These are phyloP conservation scores for Plasmodium malariae DNA, from an alignment of 169 alveolate species.

Conservation along the genomic window DNA sequence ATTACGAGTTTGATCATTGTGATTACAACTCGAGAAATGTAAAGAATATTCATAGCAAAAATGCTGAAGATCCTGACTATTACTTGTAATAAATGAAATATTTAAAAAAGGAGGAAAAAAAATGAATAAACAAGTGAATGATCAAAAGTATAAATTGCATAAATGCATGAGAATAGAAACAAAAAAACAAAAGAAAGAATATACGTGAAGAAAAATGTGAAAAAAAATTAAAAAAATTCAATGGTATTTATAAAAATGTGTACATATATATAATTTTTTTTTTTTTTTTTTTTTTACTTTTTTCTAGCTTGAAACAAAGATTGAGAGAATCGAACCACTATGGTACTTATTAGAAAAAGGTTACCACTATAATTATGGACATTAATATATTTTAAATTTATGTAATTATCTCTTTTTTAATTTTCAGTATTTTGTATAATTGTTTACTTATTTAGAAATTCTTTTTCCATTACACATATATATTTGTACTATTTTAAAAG, in stretches of 20 bases:
- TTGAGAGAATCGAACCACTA: conserved; percentile 44
- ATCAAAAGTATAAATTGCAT: not conserved
- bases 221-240: not conserved
- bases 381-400: not conserved
- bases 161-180: not conserved
- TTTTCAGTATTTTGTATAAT: not conserved
- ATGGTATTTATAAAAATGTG: not conserved
- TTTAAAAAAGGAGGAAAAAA: conserved; percentile 5
- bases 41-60: conserved; percentile 41
- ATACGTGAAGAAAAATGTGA: not conserved
- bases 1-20: conserved; percentile 42
- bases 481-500: not conserved
- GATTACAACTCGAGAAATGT: conserved; percentile 38
- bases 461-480: not conserved
- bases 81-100: conserved; percentile 66
- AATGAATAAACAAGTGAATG: not conserved
- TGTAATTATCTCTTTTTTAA: not conserved
- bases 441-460: not conserved
- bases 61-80: conserved; percentile 72
- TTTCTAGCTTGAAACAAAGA: conserved; percentile 45
- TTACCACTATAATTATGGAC: not conserved
- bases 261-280: conserved; percentile 6
- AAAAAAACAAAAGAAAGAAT: not conserved
- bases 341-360: conserved; percentile 40
- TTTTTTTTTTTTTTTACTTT: conserved; percentile 23